Conservation (phyloP, 768 basidiomycete species). For the Phaeolepiota aurea region DNA sequence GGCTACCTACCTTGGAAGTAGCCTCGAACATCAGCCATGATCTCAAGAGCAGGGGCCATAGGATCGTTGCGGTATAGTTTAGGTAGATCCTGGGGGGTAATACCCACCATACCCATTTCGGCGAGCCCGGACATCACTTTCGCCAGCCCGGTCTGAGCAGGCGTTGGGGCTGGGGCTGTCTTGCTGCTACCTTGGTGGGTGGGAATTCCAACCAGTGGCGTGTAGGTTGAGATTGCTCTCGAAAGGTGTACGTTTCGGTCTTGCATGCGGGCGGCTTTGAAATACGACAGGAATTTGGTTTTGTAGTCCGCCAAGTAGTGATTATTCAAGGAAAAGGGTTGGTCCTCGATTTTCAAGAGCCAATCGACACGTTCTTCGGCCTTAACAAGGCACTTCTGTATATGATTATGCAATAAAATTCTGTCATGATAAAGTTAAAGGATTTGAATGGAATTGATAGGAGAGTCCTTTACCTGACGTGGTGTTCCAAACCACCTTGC, state of each 20-base stretch:
- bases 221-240: slow-evolving; percentile 15
- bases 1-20: slow-evolving; percentile 59
- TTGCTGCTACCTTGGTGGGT: neutral
- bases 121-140: slow-evolving; percentile 26
- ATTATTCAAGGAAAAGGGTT: slow-evolving; percentile 43
- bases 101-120: slow-evolving; percentile 27
- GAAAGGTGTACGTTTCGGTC: slow-evolving; percentile 17
- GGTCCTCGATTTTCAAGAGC: slow-evolving; percentile 40
- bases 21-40: slow-evolving; percentile 67
- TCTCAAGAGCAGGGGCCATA: slow-evolving; percentile 46
- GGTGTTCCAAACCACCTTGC: slow-evolving; percentile 25
- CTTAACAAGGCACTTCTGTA: slow-evolving; percentile 30
- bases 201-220: slow-evolving; percentile 7
- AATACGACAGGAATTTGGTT: slow-evolving; percentile 33
- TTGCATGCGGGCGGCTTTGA: slow-evolving; percentile 32
- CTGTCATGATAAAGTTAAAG: slow-evolving; percentile 19
- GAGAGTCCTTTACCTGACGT: slow-evolving; percentile 8
- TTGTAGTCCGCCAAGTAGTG: slow-evolving; percentile 40
- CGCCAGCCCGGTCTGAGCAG: slow-evolving; percentile 16
- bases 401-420: slow-evolving; percentile 40
- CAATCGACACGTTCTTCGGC: slow-evolving; percentile 35
- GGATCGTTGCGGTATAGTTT: slow-evolving; percentile 43
- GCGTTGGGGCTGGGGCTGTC: neutral
- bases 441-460: neutral
- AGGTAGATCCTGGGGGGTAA: slow-evolving; percentile 32